Percentiles rank a stretch among this genome's conserved stretches.
These are phyloP conservation scores for Cystobasidium onofrii DNA, from an alignment of 768 basidiomycete genomes.

Conservation along the genomic window DNA sequence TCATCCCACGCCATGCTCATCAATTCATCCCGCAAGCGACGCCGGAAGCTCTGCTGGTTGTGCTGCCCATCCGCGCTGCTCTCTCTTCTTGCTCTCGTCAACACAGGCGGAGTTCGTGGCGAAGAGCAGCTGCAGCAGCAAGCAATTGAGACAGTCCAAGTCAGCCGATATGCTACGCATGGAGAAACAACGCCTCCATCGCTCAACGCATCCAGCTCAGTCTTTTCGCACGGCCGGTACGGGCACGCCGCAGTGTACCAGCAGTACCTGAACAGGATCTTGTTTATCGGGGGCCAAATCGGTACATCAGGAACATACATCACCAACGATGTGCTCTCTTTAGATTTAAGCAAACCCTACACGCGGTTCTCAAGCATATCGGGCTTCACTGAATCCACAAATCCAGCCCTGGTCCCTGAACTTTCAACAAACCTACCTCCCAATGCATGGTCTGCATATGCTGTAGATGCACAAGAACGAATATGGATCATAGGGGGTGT, in stretches of 20 bases:
- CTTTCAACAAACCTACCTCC: neutral
- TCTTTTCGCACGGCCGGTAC: slow-evolving; percentile 29
- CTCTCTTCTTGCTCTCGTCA: neutral
- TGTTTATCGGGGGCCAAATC: slow-evolving; percentile 38
- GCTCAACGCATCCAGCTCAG: slow-evolving; percentile 35
- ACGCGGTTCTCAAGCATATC: neutral
- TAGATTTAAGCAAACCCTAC: slow-evolving; percentile 31
- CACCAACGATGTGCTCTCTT: slow-evolving; percentile 33
- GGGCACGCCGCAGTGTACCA: slow-evolving; percentile 38
- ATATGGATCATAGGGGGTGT: slow-evolving; percentile 37
- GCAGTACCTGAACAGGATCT: slow-evolving; percentile 5
- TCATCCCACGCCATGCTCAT: neutral
- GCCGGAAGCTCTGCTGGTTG: slow-evolving; percentile 1
- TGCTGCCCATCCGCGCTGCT: neutral
- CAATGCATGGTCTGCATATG: slow-evolving; percentile 29
- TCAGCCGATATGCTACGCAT: neutral
- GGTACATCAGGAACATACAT: slow-evolving; percentile 27
- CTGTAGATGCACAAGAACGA: neutral
- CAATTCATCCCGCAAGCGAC: neutral
- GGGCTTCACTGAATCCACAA: slow-evolving; percentile 31
- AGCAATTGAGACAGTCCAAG: neutral
- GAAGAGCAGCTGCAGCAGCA: neutral
- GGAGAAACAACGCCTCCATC: slow-evolving; percentile 5
- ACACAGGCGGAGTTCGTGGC: neutral
- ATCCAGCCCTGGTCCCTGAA: neutral